These are phyloP conservation scores for Cinnamomum micranthum DNA, from an alignment of 164 flowering plant species.

Conservation along the genomic window DNA sequence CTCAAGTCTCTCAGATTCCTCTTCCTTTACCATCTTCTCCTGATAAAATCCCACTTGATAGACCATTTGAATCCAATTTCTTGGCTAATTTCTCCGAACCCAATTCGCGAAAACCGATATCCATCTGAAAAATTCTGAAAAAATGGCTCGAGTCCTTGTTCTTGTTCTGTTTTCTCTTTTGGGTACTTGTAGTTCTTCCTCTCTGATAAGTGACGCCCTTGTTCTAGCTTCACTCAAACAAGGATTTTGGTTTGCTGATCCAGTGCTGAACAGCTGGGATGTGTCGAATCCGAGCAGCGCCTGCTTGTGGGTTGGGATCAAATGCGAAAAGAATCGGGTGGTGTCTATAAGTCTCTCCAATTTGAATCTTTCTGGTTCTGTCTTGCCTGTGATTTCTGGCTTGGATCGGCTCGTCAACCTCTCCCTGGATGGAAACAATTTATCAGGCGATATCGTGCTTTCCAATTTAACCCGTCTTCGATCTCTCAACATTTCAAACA, in stretches of 20 bases:
- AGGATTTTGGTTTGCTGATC: conserved; percentile 42
- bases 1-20: conserved; percentile 56
- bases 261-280: conserved; percentile 47
- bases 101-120: conserved; percentile 17
- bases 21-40: conserved; percentile 35
- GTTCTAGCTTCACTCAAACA: conserved; percentile 51
- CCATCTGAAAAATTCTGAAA: conserved; percentile 15
- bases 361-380: conserved; percentile 54
- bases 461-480: conserved; percentile 36
- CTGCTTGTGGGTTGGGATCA: conserved; percentile 78
- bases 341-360: conserved; percentile 57
- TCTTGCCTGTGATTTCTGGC: conserved; percentile 40
- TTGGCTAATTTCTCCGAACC: conserved; percentile 29
- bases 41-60: conserved; percentile 20
- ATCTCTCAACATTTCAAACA: conserved; percentile 71
- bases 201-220: conserved; percentile 51
- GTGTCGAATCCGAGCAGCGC: conserved; percentile 46
- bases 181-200: conserved; percentile 27
- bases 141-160: conserved; percentile 36
- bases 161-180: conserved; percentile 47
- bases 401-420: conserved; percentile 53
- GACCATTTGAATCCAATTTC: conserved; percentile 29
- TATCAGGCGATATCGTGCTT: conserved; percentile 52
- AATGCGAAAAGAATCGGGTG: conserved; percentile 49
- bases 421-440: conserved; percentile 75